Evolutionary conservation across 768 basidiomycete species (phyloP).

Genomic region (Pleurotus giganteus): DNA sequence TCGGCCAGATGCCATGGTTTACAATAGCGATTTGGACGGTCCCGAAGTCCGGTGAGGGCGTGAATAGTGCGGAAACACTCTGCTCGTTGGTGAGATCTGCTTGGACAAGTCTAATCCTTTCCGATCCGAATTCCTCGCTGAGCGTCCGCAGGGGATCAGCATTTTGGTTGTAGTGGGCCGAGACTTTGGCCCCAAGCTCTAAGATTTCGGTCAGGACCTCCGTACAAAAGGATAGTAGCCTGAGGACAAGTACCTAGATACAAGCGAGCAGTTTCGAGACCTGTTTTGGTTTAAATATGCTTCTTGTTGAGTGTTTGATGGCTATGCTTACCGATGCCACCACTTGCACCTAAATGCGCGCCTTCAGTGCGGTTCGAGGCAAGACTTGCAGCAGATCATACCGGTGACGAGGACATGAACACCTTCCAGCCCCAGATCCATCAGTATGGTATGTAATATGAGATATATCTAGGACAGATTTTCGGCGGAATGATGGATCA

Average conservation of each 20-base stretch:
- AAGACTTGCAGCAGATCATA: slow-evolving; percentile 19
- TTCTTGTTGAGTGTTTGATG: no score
- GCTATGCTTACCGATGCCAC: slow-evolving; percentile 51
- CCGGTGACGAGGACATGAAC: slow-evolving; percentile 74
- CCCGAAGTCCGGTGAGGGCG: slow-evolving; percentile 35
- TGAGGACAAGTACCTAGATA: slow-evolving; percentile 52
- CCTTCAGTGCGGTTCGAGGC: background rate
- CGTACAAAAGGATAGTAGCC: background rate
- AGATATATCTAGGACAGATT: no score
- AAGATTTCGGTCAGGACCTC: slow-evolving; percentile 9
- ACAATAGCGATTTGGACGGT: slow-evolving; percentile 57
- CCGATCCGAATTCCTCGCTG: slow-evolving; percentile 30
- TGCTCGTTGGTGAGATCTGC: slow-evolving; percentile 60
- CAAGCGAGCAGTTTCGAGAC: slow-evolving; percentile 54
- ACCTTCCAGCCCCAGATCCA: slow-evolving; percentile 55
- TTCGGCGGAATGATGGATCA: no score
- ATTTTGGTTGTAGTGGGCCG: slow-evolving; percentile 68
- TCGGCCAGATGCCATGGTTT: slow-evolving; percentile 58
- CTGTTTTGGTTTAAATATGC: no score
- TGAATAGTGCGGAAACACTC: slow-evolving; percentile 51
- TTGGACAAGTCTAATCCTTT: slow-evolving; percentile 37
- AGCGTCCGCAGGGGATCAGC: slow-evolving; percentile 39
- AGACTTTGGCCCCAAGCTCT: slow-evolving; percentile 73
- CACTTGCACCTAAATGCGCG: slow-evolving; percentile 57
- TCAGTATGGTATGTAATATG: no score